Evolutionary conservation across 768 basidiomycete species (phyloP), one percentile per base, ranked within the genome.

Genomic region (Mrakia hoshinonis): DNA sequence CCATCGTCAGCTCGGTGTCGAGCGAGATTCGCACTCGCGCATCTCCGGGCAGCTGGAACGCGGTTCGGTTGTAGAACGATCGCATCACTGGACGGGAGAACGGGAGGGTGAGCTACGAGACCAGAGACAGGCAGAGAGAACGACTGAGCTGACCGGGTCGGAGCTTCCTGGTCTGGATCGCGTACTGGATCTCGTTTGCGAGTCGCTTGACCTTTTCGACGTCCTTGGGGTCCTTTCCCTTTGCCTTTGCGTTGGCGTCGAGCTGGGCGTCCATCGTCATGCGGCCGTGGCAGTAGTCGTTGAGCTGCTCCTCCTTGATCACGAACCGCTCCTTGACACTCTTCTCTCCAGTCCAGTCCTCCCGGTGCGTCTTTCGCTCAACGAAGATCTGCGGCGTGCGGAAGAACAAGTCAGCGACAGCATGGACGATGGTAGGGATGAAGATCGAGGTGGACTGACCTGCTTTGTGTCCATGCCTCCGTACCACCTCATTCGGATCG

Each of bases 341-440:
- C 80, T 97, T 97, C 80, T 99, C 95, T 43, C 96, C 96, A 0
- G 95, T 98, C 96, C 96, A 99, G 77, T 99, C 96, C 80, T 99
- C 96, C 68, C 93, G 86, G 78, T 99, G 83, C 0, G 83, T 83
- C 73, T 83, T 83, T 54, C 82, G 79, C 77, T 83, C 83, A 60
- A 83, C 81, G 74, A 80, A 81, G 69, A 81, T 78, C 78, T 81
- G 68, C 43, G 15, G 43, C 43, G 22, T 10, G 31, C 13, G n/a
- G 36, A 39, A 1, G 20, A n/a, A 34, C 18, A 61, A 22, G 11
- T 46, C 4, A 13, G 11, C 60, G 2, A 5, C 38, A 22, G 18
- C 11, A 31, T 7, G 1, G 36, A 20, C 58, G 24, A 60, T 6
- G 13, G 20, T 11, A 60, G 4, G 5, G 36, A 48, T 1, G 47